Base-by-base conservation (phyloP, 805 yeast genomes). In the Teunomyces cretensis region DNA sequence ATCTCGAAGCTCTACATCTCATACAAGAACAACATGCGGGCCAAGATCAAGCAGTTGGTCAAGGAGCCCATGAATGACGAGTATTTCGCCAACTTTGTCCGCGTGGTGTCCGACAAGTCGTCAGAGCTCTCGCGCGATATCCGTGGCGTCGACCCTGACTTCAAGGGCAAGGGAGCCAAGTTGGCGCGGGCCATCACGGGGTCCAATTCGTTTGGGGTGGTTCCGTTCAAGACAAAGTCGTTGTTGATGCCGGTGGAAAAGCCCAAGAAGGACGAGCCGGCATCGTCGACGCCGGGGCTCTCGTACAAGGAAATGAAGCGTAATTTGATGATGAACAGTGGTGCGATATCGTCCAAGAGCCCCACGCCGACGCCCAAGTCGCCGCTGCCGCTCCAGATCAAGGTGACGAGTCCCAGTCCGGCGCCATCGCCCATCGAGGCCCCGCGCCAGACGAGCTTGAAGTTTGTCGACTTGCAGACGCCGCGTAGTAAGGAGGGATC, bases 111-210 rank as follows among this genome's bases (percentile, higher is more conserved):
- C 2, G 75, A 71, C 47, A 56, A 53, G 39, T 68, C 74, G 9
- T 50, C 56, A 5, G 50, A 43, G 26, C 62, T 72, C 28, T 72
- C 76, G 50, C 56, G 56, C 26, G 72, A 71, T 13, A 48, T 72
- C 9, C 54, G 64, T 11, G 57, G 51, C 6, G 60, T 72, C 5
- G 62, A 67, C 48, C 76, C 77, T 2, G 70, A 65, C 48, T 67
- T 66, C 49, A 54, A 55, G 24, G 74, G 76, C 3, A 55, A 64
- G 39, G 76, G 76, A 4, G 72, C 77, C 13, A 63, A 65, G 47
- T 56, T 72, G 45, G 76, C 76, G 0, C 51, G 70, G 9, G 66
- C 60, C 9, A 67, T 72, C 27, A 72, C 77, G 1, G 77, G 77
- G 2, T 68, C 75, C 2, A 70, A 60, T 40, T 53, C 59, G 4